Base-by-base conservation (phyloP, 495 filamentous ascomycete genomes). In the Elasticomyces elasticus region DNA sequence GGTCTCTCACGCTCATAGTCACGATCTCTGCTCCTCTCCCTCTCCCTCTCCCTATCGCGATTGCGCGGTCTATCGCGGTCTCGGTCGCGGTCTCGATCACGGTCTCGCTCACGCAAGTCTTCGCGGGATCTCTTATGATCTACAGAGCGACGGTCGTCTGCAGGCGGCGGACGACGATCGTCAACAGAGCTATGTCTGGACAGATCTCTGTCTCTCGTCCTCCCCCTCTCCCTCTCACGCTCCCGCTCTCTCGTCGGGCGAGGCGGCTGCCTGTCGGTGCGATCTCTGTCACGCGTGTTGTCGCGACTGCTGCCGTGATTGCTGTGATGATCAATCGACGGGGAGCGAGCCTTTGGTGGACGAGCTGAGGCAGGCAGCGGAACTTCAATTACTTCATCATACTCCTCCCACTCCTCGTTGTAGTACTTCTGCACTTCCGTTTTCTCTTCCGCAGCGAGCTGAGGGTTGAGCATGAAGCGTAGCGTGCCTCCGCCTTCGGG, bases 381-480 rank as follows among this genome's bases (percentile, higher is more conserved):
- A 5, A 66, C 73, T 43, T 83, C 80, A 17, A 85, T 72, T 61
- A 85, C 82, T 41, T 80, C 72, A 61, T 85, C 82, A 57, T 79
- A 79, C 66, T 94, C 86, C 60, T 94, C 88, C 66, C 82, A 83
- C 62, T 89, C 86, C 27, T 82, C 80, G 54, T 79, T 79, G 65
- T 83, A 86, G 65, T 81, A 86, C 51, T 79, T 72, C 11, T 76
- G 73, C 11, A 92, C 85, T 7, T 75, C 69, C 15, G 74, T 71
- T 60, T 79, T 79, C 71, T 98, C 92, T 19, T 72, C 74, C 33
- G 75, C 76, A 12, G 88, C 91, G 48, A 85, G 76, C 41, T 79
- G 81, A 12, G 84, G 78, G 63, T 96, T 87, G 26, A 97, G 81
- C 73, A 95, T 88, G 64, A 95, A 98, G 12, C 92, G 82, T 26